Percentiles rank a stretch among this genome's conserved stretches.
Conservation (phyloP, 345 rosid genomes). For the Toxicodendron radicans region DNA sequence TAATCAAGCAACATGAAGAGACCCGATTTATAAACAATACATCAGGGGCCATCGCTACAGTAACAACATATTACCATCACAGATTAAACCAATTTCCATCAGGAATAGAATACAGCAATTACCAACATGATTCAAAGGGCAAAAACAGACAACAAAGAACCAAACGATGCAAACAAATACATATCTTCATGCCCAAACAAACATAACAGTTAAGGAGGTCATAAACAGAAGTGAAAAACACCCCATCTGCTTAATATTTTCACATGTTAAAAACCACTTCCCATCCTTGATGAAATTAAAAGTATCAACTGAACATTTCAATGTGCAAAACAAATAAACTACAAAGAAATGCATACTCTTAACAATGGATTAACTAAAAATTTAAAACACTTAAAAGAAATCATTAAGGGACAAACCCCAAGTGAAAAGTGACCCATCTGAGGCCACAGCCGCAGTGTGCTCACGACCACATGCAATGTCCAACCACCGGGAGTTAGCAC, state of each 20-base stretch:
- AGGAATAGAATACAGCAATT: neutral
- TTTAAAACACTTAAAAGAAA: neutral
- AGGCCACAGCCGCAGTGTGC: conserved; percentile 94
- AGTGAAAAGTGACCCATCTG: conserved; percentile 95
- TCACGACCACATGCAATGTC: conserved; percentile 93
- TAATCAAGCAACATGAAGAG: neutral
- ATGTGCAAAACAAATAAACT: neutral
- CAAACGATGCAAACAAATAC: neutral
- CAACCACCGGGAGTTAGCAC: conserved; percentile 75
- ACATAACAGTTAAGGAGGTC: neutral
- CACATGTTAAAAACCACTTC: neutral
- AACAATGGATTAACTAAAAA: conserved; percentile 2
- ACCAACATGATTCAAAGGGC: conserved; percentile 1
- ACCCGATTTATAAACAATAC: neutral
- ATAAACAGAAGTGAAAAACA: neutral
- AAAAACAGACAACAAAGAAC: neutral
- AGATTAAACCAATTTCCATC: neutral
- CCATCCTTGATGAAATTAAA: neutral
- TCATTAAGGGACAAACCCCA: conserved; percentile 62
- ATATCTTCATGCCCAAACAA: neutral
- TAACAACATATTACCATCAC: neutral
- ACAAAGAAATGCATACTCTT: neutral
- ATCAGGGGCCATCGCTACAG: neutral
- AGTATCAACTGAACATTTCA: neutral
- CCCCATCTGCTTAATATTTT: neutral